Conservation (phyloP, 345 rosid species). For the Syzygium aromaticum region DNA sequence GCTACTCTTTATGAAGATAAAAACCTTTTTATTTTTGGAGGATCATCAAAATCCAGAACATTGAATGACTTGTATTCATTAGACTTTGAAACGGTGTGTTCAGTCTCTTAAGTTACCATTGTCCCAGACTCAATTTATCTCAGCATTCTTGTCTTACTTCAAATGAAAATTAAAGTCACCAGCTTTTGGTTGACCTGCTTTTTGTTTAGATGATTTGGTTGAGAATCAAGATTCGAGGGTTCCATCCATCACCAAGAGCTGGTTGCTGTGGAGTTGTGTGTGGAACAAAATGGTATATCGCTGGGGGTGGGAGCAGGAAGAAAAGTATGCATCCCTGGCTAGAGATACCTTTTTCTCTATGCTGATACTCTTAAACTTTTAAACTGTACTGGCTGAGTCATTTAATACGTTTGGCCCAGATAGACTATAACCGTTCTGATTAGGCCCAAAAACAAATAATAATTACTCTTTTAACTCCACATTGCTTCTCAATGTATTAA, state of each 20-base stretch:
- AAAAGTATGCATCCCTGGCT: conserved; percentile 47
- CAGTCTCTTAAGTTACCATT: background rate
- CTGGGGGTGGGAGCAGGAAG: conserved; percentile 97
- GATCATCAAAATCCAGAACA: conserved; percentile 70
- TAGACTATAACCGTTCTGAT: background rate
- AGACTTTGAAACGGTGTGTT: conserved; percentile 83
- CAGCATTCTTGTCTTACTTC: background rate
- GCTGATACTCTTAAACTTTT: background rate
- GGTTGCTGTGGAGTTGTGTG: conserved; percentile 88
- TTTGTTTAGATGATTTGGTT: conserved; percentile 84
- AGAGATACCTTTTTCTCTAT: background rate
- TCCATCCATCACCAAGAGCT: conserved; percentile 91
- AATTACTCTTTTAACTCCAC: background rate
- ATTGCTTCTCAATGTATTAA: background rate
- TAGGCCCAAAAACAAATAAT: background rate
- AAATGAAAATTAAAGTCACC: background rate
- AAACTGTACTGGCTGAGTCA: background rate
- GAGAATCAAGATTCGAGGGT: conserved; percentile 82
- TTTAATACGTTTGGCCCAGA: background rate
- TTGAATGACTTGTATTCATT: conserved; percentile 90
- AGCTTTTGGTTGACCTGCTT: background rate
- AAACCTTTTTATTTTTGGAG: conserved; percentile 76
- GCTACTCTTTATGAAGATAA: conserved; percentile 84
- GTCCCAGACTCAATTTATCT: background rate
- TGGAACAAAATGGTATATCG: conserved; percentile 93